These are phyloP conservation scores for Bruguiera gymnorhiza DNA, from an alignment of 345 rosid species.

Conservation along the genomic window DNA sequence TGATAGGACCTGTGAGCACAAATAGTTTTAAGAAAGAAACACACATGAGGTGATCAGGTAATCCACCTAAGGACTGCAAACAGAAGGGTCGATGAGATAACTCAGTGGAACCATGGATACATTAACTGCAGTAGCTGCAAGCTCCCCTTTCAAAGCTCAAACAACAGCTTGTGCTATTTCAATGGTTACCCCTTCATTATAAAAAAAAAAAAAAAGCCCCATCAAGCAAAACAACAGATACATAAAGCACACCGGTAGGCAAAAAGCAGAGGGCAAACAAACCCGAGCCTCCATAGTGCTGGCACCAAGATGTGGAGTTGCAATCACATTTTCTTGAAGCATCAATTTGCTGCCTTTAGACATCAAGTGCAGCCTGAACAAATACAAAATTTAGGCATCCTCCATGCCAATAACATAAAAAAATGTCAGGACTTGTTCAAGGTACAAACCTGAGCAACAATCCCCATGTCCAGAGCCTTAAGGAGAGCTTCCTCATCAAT, in stretches of 20 bases:
- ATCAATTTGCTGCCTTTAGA: constrained; percentile 23
- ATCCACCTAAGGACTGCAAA: too few relatives aligned
- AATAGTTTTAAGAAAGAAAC: too few relatives aligned
- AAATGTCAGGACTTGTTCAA: background rate
- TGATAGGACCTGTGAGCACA: constrained; percentile 11
- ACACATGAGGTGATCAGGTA: too few relatives aligned
- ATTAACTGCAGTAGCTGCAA: constrained; percentile 24
- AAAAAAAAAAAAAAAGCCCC: background rate
- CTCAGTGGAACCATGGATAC: constrained; percentile 26
- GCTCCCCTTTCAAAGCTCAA: constrained; percentile 24
- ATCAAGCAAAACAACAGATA: background rate
- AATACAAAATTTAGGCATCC: background rate
- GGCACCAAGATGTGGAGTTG: constrained; percentile 30
- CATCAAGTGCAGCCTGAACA: constrained; percentile 28
- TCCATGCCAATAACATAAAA: background rate
- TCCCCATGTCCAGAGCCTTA: constrained; percentile 23
- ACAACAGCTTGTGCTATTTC: too few relatives aligned
- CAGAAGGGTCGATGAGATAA: background rate
- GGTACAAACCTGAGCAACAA: constrained; percentile 18
- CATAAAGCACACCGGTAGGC: too few relatives aligned
- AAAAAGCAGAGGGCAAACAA: background rate
- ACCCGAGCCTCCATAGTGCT: constrained; percentile 27
- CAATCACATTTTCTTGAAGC: constrained; percentile 28
- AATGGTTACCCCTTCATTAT: background rate
- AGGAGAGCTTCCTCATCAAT: constrained; percentile 30